Percentiles rank a stretch among this genome's conserved stretches.
Conservation (phyloP, 1,139 yeast species). For the Torulaspora pretoriensis region DNA sequence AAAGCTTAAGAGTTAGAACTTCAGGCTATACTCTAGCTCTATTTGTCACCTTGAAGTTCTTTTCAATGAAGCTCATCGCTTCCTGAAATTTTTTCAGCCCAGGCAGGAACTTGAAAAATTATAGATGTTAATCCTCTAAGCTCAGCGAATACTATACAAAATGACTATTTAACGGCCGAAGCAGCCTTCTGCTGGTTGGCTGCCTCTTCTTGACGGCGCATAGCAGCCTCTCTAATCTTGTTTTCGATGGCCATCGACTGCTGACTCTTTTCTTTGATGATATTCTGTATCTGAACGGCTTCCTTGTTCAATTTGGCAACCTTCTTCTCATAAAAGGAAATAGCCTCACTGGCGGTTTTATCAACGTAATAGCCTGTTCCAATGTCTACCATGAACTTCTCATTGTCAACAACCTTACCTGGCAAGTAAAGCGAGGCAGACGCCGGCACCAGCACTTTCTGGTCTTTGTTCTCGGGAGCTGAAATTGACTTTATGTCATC, state of each 20-base stretch:
- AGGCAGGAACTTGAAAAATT: slow-evolving; percentile 1
- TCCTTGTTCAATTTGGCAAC: slow-evolving; percentile 70
- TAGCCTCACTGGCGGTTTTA: slow-evolving; percentile 64
- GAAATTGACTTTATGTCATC: slow-evolving; percentile 61
- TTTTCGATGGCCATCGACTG: slow-evolving; percentile 33
- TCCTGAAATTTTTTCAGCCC: slow-evolving; percentile 17
- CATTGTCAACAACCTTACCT: slow-evolving; percentile 57
- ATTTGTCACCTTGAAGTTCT: not conserved
- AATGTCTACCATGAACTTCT: slow-evolving; percentile 80
- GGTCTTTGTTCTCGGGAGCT: slow-evolving; percentile 41
- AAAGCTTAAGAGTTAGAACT: not conserved
- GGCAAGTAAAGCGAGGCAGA: slow-evolving; percentile 88
- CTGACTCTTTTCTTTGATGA: slow-evolving; percentile 57
- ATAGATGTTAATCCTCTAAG: not conserved
- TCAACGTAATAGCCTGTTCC: slow-evolving; percentile 96
- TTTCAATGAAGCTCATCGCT: slow-evolving; percentile 19
- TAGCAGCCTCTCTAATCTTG: slow-evolving; percentile 32
- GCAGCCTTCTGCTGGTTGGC: slow-evolving; percentile 8
- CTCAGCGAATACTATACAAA: not conserved
- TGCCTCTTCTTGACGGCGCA: slow-evolving; percentile 27
- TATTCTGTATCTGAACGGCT: slow-evolving; percentile 65
- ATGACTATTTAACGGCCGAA: not conserved
- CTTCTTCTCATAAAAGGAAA: slow-evolving; percentile 68
- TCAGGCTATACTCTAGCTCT: slow-evolving; percentile 5
- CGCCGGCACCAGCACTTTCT: slow-evolving; percentile 73